A percentile compares a stretch with the other conserved stretches of the same genome.
Evolutionary conservation across 768 basidiomycete genomes (phyloP).

Genomic region (Baorangia bicolor): DNA sequence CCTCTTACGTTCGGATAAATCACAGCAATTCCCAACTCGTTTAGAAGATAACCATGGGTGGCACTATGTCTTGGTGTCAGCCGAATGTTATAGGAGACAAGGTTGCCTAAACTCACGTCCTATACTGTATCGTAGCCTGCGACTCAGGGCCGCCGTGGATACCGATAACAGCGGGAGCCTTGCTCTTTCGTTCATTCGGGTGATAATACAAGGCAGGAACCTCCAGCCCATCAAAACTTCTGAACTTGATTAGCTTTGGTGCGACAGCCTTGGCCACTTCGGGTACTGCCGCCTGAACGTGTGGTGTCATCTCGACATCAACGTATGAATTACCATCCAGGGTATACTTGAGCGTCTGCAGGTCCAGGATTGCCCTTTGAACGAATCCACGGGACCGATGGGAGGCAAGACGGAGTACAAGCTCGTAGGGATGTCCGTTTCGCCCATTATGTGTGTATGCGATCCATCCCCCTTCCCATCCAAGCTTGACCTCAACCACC

Average conservation of each 20-base stretch:
- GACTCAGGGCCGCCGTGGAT: slow-evolving; percentile 43
- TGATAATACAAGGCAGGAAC: slow-evolving; percentile 45
- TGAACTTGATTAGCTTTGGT: slow-evolving; percentile 37
- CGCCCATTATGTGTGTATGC: slow-evolving; percentile 29
- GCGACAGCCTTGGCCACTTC: slow-evolving; percentile 26
- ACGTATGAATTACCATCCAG: slow-evolving; percentile 28
- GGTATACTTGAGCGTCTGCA: slow-evolving; percentile 21
- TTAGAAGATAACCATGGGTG: slow-evolving; percentile 42
- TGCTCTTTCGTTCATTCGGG: slow-evolving; percentile 28
- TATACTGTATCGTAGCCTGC: slow-evolving; percentile 36
- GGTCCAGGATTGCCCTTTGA: slow-evolving; percentile 29
- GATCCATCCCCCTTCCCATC: slow-evolving; percentile 34
- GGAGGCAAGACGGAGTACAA: slow-evolving; percentile 33
- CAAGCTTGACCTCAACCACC: slow-evolving; percentile 34
- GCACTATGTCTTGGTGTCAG: slow-evolving; percentile 20
- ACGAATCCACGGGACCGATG: slow-evolving; percentile 32
- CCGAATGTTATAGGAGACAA: not conserved
- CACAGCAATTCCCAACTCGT: slow-evolving; percentile 40
- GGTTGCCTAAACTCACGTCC: slow-evolving; percentile 26
- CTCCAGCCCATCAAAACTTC: slow-evolving; percentile 42
- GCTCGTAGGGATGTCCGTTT: slow-evolving; percentile 35
- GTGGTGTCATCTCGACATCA: slow-evolving; percentile 28
- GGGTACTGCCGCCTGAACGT: slow-evolving; percentile 35
- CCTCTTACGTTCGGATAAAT: slow-evolving; percentile 45
- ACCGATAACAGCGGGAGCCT: slow-evolving; percentile 34